A percentile compares a stretch with the other conserved stretches of the same genome.
These are phyloP conservation scores for Lactarius hatsudake DNA, from an alignment of 768 basidiomycete species.

Conservation along the genomic window DNA sequence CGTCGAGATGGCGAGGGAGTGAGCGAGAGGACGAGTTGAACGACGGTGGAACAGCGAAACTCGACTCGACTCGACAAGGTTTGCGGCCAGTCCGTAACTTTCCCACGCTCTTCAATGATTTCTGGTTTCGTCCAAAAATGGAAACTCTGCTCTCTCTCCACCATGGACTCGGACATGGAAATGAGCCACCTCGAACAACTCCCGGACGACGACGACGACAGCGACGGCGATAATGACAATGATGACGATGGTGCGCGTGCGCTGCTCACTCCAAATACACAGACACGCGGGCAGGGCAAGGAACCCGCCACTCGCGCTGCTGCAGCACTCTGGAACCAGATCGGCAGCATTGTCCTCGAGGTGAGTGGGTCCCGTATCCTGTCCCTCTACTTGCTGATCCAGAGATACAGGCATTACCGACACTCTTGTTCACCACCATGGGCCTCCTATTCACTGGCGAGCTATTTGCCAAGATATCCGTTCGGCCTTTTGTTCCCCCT, in stretches of 20 bases:
- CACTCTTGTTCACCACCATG: slow-evolving; percentile 77
- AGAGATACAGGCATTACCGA: slow-evolving; percentile 70
- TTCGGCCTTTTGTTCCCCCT: slow-evolving; percentile 38
- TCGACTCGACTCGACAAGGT: slow-evolving; percentile 26
- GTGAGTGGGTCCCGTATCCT: slow-evolving; percentile 39
- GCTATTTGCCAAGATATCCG: slow-evolving; percentile 82
- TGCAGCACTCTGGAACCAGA: slow-evolving; percentile 48
- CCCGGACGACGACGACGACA: slow-evolving; percentile 26
- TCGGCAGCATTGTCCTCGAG: slow-evolving; percentile 66
- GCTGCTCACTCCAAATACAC: slow-evolving; percentile 40
- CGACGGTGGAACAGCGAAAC: slow-evolving; percentile 12
- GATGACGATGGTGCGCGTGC: slow-evolving; percentile 45
- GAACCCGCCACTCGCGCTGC: slow-evolving; percentile 17
- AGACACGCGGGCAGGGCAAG: slow-evolving; percentile 33
- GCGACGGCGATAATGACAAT: slow-evolving; percentile 20
- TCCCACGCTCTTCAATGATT: slow-evolving; percentile 25
- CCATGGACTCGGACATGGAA: slow-evolving; percentile 32
- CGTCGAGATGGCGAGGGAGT: neutral
- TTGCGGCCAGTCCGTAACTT: slow-evolving; percentile 26
- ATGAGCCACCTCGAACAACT: slow-evolving; percentile 35
- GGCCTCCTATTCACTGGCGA: slow-evolving; percentile 90
- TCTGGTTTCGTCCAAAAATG: slow-evolving; percentile 7
- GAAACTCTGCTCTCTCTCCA: neutral
- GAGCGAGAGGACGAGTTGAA: neutral
- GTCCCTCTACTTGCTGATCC: neutral